These are phyloP conservation scores for Ustilago nuda DNA, from an alignment of 1,284 basidiomycete genomes.

Conservation along the genomic window DNA sequence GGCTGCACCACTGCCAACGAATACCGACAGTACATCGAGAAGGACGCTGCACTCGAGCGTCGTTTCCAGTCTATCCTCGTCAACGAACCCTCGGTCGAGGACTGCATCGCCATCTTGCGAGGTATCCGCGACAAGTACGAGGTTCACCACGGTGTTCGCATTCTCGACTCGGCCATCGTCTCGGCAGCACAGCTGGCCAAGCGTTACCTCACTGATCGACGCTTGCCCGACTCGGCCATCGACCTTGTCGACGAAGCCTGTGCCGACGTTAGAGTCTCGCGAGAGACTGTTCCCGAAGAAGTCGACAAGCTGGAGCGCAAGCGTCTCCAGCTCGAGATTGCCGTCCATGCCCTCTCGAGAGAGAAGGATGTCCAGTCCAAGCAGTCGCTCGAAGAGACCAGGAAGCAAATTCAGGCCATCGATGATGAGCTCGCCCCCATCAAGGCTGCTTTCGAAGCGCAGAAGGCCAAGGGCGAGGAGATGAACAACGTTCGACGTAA, in stretches of 20 bases:
- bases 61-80: constrained; percentile 91
- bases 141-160: constrained; percentile 75
- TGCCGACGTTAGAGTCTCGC: constrained; percentile 73
- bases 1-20: constrained; percentile 94
- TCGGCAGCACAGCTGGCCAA: constrained; percentile 91
- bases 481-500: constrained; percentile 82
- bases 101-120: constrained; percentile 92
- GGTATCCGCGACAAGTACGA: constrained; percentile 84
- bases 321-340: constrained; percentile 92
- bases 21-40: constrained; percentile 95
- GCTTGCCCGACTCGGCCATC: constrained; percentile 69
- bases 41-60: constrained; percentile 85
- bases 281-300: constrained; percentile 92
- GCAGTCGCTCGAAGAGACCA: constrained; percentile 82
- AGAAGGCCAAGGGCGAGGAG: constrained; percentile 87
- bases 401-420: constrained; percentile 84
- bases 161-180: constrained; percentile 89
- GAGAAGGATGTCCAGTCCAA: constrained; percentile 90
- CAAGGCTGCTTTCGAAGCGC: constrained; percentile 87
- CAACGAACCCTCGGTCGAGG: constrained; percentile 88
- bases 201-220: constrained; percentile 79
- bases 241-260: constrained; percentile 69
- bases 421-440: constrained; percentile 91
- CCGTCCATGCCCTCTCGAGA: constrained; percentile 85
- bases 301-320: constrained; percentile 93